phyloP scores from a whole-genome alignment of 2,329 filamentous ascomycete genomes.

The Elsinoe fawcettii region DNA sequence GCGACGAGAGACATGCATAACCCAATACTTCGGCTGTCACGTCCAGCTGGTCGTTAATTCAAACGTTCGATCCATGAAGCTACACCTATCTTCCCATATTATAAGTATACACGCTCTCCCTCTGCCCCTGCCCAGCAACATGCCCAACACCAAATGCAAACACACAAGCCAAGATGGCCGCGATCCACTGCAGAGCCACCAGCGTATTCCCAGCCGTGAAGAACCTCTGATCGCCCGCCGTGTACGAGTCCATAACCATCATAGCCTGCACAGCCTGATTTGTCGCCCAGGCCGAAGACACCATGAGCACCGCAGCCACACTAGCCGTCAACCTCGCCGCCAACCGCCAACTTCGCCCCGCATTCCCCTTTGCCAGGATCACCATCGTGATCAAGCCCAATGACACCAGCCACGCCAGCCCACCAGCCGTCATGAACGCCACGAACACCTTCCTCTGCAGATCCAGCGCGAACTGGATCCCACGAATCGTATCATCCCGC shows the following conservation, averaged over 20 bases:
- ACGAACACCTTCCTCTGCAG: slow-evolving; percentile 18
- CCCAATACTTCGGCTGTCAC: too few relatives aligned
- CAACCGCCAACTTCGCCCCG: slow-evolving; percentile 4
- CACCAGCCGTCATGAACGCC: slow-evolving; percentile 19
- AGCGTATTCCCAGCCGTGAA: slow-evolving; percentile 14
- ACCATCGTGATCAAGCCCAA: slow-evolving; percentile 16
- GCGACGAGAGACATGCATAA: too few relatives aligned
- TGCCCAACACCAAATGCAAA: slow-evolving; percentile 15
- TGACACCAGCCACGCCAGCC: slow-evolving; percentile 16
- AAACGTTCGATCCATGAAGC: neutral
- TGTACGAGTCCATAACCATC: slow-evolving; percentile 9
- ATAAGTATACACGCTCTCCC: slow-evolving; percentile 13
- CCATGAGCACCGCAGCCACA: slow-evolving; percentile 16
- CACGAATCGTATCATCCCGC: neutral
- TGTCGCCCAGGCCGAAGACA: slow-evolving; percentile 19
- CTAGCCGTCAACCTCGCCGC: slow-evolving; percentile 8
- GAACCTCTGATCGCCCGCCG: neutral
- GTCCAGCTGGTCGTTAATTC: too few relatives aligned
- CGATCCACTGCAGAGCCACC: slow-evolving; percentile 17
- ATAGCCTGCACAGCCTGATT: slow-evolving; percentile 14
- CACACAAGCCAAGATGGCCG: slow-evolving; percentile 16
- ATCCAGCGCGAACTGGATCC: slow-evolving; percentile 14
- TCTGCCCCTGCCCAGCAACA: neutral
- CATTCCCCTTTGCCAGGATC: slow-evolving; percentile 15
- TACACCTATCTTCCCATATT: neutral